phyloP scores from a whole-genome alignment of 1,284 basidiomycete genomes.

The Coniferiporia sulphurascens region DNA sequence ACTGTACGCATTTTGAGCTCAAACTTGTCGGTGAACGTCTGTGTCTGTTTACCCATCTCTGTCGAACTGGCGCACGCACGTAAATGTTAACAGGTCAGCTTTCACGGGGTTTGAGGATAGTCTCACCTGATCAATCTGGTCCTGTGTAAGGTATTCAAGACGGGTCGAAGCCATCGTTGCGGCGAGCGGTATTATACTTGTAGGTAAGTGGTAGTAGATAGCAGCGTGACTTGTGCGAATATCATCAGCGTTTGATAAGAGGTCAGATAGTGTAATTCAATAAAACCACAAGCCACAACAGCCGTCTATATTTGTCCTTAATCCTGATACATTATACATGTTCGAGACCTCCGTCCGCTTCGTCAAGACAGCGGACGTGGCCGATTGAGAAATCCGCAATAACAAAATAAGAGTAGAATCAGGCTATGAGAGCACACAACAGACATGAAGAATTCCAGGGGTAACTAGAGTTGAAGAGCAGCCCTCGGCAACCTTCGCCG shows the following conservation, averaged over 20 bases:
- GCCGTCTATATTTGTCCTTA: not conserved
- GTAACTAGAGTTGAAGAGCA: not conserved
- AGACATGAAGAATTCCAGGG: slow-evolving; percentile 5
- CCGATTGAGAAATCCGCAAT: slow-evolving; percentile 7
- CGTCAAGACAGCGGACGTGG: not conserved
- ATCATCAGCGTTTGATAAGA: not conserved
- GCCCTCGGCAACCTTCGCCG: not conserved
- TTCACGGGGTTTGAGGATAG: not conserved
- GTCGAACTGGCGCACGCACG: slow-evolving; percentile 11
- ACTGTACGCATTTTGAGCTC: not conserved
- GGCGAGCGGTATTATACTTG: no score
- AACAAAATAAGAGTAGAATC: slow-evolving; percentile 3
- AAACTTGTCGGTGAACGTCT: not conserved
- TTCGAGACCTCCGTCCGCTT: not conserved
- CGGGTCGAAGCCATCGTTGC: not conserved
- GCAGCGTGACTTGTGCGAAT: not conserved
- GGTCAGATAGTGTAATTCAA: not conserved
- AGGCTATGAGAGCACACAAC: not conserved
- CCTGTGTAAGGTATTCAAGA: slow-evolving; percentile 18
- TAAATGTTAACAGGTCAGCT: not conserved
- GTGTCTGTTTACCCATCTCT: slow-evolving; percentile 15
- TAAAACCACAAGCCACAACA: not conserved
- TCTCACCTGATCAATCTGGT: slow-evolving; percentile 21
- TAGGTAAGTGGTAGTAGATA: no score
- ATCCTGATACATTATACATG: not conserved